Evolutionary conservation across 2,329 filamentous ascomycete genomes (phyloP), one percentile per base, ranked within the genome.

Genomic region (Cladosporium cucumerinum): DNA sequence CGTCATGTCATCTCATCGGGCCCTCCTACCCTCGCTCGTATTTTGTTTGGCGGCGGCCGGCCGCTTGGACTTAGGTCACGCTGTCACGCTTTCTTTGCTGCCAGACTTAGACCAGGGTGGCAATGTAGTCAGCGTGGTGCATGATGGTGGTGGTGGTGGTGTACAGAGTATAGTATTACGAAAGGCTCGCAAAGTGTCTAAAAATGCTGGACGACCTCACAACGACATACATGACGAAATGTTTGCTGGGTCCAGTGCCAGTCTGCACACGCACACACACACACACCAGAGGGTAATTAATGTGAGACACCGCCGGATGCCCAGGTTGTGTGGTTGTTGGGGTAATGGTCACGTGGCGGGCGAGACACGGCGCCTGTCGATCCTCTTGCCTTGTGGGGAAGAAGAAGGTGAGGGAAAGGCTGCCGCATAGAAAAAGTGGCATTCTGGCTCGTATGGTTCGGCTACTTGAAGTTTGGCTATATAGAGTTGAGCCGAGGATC

Each of bases 341-440:
- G 51, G 51, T 32, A 54, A 54, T 54, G 26, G 51, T 54, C 51
- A 54, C 51, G 51, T 54, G 51, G 51, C 51, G 51, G 25, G 16
- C 51, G 51, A 54, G 51, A 54, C 51, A 54, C 26, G 21, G 25
- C 8, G 18, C 16, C 18, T 18, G 36, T n/a, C 18, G 36, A 43
- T 46, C 23, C n/a, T 21, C 18, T 39, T 7, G 34, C 36, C 36
- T 18, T 18, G 16, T 16, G 34, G 18, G 18, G 21, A 43, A 43
- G 36, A 43, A 43, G 36, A 46, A 21, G 39, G 39, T 5, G 8
- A 46, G 39, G n/a, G 39, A 18, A 21, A 8, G 7, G 16, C 23
- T 51, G 48, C 23, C 30, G 48, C 18, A 16, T 43, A 43, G 48
- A 12, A 54, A 54, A 32, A 54, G 51, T 32, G 51, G 51, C 51